Evolutionary conservation across 345 rosid species (phyloP).

Genomic region (Eucalyptus melliodora): DNA sequence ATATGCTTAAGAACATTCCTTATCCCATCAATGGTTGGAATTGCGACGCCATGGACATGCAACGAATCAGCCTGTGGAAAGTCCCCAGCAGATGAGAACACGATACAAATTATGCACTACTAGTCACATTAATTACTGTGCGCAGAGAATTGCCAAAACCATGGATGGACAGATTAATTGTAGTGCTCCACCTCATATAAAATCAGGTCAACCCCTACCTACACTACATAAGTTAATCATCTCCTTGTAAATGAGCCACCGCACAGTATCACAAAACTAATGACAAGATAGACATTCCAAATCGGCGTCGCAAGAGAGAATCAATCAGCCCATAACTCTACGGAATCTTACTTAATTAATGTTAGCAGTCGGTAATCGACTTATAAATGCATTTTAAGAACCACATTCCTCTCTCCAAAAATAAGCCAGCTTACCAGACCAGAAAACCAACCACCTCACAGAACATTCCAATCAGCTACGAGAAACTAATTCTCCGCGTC

Average conservation of each 20-base stretch:
- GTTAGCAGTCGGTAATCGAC: not conserved
- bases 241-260: not conserved
- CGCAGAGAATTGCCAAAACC: not conserved
- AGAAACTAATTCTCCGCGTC: not conserved
- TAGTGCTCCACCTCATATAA: not conserved
- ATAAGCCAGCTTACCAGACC: not conserved
- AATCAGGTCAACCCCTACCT: not conserved
- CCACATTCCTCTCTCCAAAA: not conserved
- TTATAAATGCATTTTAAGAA: not conserved
- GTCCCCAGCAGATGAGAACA: not conserved
- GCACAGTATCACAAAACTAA: not conserved
- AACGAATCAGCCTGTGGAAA: constrained; percentile 57
- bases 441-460: not conserved
- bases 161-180: not conserved
- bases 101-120: not conserved
- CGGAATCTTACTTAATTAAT: not conserved
- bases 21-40: constrained; percentile 77
- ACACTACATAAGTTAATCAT: not conserved
- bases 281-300: not conserved
- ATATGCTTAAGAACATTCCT: constrained; percentile 79
- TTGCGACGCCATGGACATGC: constrained; percentile 89
- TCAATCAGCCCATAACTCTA: not conserved
- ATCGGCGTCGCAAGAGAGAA: not conserved
- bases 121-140: not conserved
- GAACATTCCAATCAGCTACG: not conserved